Base-by-base conservation (phyloP, 169 alveolate species). In the Hepatocystis sp. region DNA sequence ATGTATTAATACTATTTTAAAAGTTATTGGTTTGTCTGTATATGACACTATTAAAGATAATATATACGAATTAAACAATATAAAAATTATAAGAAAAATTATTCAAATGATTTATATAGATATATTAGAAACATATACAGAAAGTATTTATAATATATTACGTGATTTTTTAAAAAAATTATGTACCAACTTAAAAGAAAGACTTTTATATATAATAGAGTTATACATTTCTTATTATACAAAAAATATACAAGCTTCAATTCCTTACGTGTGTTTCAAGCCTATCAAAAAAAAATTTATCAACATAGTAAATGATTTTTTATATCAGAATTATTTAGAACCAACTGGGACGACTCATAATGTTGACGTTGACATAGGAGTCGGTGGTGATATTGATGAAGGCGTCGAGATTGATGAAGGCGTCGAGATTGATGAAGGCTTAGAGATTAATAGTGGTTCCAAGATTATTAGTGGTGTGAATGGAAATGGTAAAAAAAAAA, bases 141-240 rank as follows among this genome's bases (percentile, higher is more conserved):
- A 81, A 34, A 39, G 30, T 46, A 15, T 44, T n/a, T 81, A 81
- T 42, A 61, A 13, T 13, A 49, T 63, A 13, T 39, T 81, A 39
- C 32, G 84, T 47, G 84, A 81, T 64, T 81, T 61, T 65, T 64
- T 81, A 34, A 81, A 21, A 81, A 51, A 51, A 17, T 47, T 81
- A 10, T 46, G 84, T 47, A 32, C 23, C 21, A 61, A 34, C 11
- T 39, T 81, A 40, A 81, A 81, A 21, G 89, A 81, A 2, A 81
- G 78, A 49, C 17, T 81, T 21, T 30, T 81, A 34, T 55, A 63
- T 53, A 66, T 64, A 11, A 51, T 81, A 30, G 89, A 81, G 53
- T 49, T 81, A 49, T 64, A 81, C 25, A 81, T 81, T n/a, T 81
- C 89, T 1, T 81, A 81, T 2, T 81, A 81, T 34, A 81, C 89